Base-by-base conservation (phyloP, 495 filamentous ascomycete species). In the Thozetella sp. region DNA sequence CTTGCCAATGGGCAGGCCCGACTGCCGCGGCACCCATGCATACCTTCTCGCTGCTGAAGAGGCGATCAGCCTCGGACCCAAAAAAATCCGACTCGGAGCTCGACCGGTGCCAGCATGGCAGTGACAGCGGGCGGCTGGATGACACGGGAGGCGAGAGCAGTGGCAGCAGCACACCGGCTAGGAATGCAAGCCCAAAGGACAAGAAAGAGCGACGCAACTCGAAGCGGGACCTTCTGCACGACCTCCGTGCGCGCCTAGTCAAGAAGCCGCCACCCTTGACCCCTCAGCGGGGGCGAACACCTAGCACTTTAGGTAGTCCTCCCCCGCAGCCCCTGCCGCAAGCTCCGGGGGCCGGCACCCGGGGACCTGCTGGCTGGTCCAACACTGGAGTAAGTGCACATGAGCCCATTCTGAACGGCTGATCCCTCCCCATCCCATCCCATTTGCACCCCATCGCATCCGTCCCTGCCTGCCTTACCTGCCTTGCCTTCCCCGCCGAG, bases 201-300 rank as follows among this genome's bases (percentile, higher is more conserved):
- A 72, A 55, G 57, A 66, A 66, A 34, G 67, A 68, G 56, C 62
- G 67, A 30, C 67, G 68, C 51, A 63, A 65, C 12, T 70, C 72
- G 17, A 74, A 72, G 50, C 64, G 69, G 56, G 69, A 75, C 19
- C 56, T 75, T 58, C 68, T 80, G 37, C 65, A 74, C 24, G 69
- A 63, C 22, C 63, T 72, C 46, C 63, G 66, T 25, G 66, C 57
- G 40, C 59, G 71, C 62, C 25, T 70, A 55, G 46, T 66, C 53
- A 58, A 67, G 59, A 71, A 59, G 57, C 60, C 55, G 52, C 24
- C 67, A 54, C 24, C 58, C 30, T 54, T 63, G 61, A 62, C 69
- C 63, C 58, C 61, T 68, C 67, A 66, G 70, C 67, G 69, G 67
- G 69, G 67, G 62, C 64, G 55, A 60, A 23, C 45, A 25, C 45